Evolutionary conservation across 23 red algal species (phyloP).

Genomic region (Gracilaria domingensis): DNA sequence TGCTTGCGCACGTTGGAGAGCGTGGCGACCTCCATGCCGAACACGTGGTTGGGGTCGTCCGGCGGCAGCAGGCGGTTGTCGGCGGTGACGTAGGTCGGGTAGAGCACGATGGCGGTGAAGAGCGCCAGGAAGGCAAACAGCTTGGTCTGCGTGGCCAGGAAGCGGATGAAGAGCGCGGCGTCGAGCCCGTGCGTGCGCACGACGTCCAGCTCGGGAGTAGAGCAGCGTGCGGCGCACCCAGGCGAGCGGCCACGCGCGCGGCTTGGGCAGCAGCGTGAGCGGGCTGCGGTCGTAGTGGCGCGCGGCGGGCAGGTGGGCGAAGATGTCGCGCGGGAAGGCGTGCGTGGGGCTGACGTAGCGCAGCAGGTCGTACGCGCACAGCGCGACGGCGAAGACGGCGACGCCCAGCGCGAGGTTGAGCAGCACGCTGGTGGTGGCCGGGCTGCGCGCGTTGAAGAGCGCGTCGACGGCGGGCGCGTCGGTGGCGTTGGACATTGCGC

Average conservation of each 20-base stretch:
- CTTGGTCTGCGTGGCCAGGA: conserved; percentile 43
- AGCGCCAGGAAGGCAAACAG: conserved; percentile 48
- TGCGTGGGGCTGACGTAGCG: conserved; percentile 42
- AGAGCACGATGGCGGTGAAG: conserved; percentile 54
- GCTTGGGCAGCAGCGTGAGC: conserved; percentile 5
- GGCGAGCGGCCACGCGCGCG: conserved; percentile 32
- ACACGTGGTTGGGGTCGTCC: not conserved
- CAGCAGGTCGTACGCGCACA: conserved; percentile 64
- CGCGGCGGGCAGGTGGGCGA: conserved; percentile 8
- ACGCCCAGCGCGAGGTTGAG: conserved; percentile 28
- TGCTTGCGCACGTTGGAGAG: conserved; percentile 63
- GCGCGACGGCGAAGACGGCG: conserved; percentile 19
- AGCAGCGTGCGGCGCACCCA: conserved; percentile 15
- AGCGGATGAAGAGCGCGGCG: conserved; percentile 66
- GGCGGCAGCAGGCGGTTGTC: conserved; percentile 29
- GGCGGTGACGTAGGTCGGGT: conserved; percentile 66
- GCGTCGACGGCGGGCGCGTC: not conserved
- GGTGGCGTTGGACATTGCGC: not conserved
- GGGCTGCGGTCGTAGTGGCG: conserved; percentile 41
- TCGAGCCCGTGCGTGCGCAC: conserved; percentile 63
- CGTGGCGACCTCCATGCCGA: conserved; percentile 51
- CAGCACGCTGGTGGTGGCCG: conserved; percentile 2
- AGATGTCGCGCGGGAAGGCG: conserved; percentile 41
- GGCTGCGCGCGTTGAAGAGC: conserved; percentile 23
- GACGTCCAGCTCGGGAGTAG: not conserved